Percentiles rank a stretch among this genome's conserved stretches.
phyloP scores from a whole-genome alignment of 2,329 filamentous ascomycete genomes.

The Aspergillus sp. region DNA sequence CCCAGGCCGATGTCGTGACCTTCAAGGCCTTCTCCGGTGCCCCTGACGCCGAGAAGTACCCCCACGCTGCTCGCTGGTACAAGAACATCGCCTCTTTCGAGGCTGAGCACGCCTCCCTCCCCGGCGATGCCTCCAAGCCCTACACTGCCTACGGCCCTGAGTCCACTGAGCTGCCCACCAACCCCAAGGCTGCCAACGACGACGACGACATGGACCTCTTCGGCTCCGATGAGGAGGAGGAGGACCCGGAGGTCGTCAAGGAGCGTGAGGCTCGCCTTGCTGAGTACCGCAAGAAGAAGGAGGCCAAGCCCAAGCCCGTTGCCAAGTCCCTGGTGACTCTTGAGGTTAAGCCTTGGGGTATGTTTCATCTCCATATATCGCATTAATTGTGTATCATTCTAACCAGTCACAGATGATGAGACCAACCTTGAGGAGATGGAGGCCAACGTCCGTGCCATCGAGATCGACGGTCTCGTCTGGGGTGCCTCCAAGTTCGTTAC shows the following conservation, averaged over 20 bases:
- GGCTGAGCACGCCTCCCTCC: constrained; percentile 85
- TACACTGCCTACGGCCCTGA: constrained; percentile 93
- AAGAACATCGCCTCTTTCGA: constrained; percentile 95
- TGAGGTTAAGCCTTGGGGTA: constrained; percentile 99
- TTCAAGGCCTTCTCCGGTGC: constrained; percentile 83
- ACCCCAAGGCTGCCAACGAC: constrained; percentile 78
- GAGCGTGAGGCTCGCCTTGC: constrained; percentile 86
- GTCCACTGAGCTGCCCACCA: constrained; percentile 71
- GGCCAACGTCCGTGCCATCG: constrained; percentile 75
- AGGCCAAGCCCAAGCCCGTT: constrained; percentile 81
- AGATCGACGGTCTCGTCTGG: constrained; percentile 95
- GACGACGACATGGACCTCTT: constrained; percentile 92
- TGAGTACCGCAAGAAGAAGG: constrained; percentile 98
- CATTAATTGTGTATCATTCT: constrained; percentile 16
- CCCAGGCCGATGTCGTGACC: constrained; percentile 93
- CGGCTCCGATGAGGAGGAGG: constrained; percentile 90
- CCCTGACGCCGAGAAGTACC: constrained; percentile 84
- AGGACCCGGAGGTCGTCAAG: constrained; percentile 81
- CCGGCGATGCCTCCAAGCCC: constrained; percentile 86
- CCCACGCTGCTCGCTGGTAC: constrained; percentile 95
- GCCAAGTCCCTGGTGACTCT: constrained; percentile 96
- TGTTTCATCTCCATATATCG: constrained; percentile 39
- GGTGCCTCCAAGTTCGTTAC: constrained; percentile 85
- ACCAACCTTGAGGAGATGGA: constrained; percentile 86
- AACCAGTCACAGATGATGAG: constrained; percentile 70